Evolutionary conservation across 495 filamentous ascomycete species (phyloP).

Genomic region (Pseudevernia furfuracea): DNA sequence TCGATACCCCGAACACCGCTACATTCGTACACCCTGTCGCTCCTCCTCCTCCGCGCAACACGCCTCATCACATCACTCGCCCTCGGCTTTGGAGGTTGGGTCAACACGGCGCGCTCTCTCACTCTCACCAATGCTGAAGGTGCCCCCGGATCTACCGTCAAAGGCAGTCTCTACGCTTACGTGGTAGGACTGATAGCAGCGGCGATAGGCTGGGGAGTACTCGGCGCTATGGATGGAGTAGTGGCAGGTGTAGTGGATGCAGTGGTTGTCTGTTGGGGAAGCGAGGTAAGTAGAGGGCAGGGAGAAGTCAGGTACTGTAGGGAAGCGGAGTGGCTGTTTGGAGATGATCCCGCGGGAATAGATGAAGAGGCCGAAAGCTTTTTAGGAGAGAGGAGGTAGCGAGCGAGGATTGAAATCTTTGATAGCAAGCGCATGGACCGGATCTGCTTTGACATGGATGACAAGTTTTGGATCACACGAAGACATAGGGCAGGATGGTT

Average conservation of each 20-base stretch:
- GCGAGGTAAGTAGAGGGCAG: constrained; percentile 37
- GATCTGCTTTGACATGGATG: constrained; percentile 1
- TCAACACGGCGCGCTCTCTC: constrained; percentile 75
- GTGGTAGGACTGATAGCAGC: constrained; percentile 85
- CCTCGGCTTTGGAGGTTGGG: constrained; percentile 93
- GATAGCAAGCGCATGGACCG: background rate
- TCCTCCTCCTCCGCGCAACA: constrained; percentile 83
- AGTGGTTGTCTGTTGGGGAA: constrained; percentile 86
- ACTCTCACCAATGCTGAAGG: constrained; percentile 43
- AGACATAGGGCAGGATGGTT: background rate
- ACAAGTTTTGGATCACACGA: constrained; percentile 18
- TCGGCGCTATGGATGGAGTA: constrained; percentile 93
- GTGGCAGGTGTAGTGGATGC: constrained; percentile 89
- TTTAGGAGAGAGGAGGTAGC: background rate
- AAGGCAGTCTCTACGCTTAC: constrained; percentile 91
- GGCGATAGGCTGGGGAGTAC: constrained; percentile 87
- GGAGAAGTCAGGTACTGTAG: constrained; percentile 73
- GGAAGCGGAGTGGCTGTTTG: constrained; percentile 74
- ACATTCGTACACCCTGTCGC: constrained; percentile 77
- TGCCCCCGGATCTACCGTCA: constrained; percentile 43
- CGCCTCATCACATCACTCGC: constrained; percentile 81
- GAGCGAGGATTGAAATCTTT: background rate
- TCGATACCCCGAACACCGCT: constrained; percentile 32
- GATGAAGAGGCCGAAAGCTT: constrained; percentile 20
- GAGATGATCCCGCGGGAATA: constrained; percentile 13